These are phyloP conservation scores for Xylaria sp. DNA, from an alignment of 2,329 filamentous ascomycete species.

Conservation along the genomic window DNA sequence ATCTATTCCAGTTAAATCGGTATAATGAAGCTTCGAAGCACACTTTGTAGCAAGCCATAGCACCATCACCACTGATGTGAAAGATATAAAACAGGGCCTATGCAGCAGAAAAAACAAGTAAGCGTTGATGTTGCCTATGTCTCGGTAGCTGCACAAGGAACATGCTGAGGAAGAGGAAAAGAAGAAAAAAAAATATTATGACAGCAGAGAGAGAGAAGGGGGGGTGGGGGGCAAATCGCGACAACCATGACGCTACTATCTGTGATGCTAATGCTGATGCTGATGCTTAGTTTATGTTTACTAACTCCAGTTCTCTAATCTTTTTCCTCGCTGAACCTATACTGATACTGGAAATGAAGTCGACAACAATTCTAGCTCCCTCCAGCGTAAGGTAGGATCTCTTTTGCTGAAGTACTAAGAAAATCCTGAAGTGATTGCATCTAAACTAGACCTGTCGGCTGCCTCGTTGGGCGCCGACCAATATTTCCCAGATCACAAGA, in stretches of 20 bases:
- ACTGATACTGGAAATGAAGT: not conserved
- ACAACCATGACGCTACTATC: not conserved
- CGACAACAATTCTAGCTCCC: not conserved
- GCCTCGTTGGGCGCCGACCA: not conserved
- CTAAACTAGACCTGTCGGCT: not conserved
- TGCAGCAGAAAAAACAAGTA: not conserved
- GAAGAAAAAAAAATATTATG: not conserved
- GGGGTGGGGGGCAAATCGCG: too few relatives aligned
- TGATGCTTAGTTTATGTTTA: not conserved
- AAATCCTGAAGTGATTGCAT: not conserved
- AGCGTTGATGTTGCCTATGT: not conserved
- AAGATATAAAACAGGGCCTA: not conserved
- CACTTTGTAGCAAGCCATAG: not conserved
- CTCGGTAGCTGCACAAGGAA: not conserved
- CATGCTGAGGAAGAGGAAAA: not conserved
- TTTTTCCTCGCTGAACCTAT: not conserved
- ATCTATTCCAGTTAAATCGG: not conserved
- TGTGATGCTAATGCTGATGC: not conserved
- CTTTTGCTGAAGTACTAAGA: not conserved
- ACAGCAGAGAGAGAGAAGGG: not conserved
- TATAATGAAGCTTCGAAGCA: not conserved
- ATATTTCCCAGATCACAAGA: not conserved
- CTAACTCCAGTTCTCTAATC: not conserved
- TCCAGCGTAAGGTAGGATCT: not conserved
- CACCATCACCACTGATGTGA: too few relatives aligned